phyloP scores from a whole-genome alignment of 371 early-diverging fungal genomes.

The Parasitella parasitica region DNA sequence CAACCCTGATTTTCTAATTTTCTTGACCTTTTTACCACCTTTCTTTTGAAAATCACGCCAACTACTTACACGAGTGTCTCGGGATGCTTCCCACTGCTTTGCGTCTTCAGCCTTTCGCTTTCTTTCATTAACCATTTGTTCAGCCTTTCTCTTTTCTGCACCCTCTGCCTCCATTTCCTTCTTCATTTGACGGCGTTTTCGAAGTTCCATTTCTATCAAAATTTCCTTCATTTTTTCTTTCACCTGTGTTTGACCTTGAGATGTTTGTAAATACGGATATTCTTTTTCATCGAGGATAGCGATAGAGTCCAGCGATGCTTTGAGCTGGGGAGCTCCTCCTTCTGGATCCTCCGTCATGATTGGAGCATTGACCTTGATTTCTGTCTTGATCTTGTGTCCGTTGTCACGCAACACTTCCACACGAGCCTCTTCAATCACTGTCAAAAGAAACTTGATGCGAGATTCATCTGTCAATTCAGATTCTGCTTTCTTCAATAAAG shows the following conservation, averaged over 20 bases:
- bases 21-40: constrained; percentile 57
- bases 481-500: constrained; percentile 83
- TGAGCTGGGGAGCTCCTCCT: constrained; percentile 14
- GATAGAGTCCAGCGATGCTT: constrained; percentile 28
- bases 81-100: constrained; percentile 70
- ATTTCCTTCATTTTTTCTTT: constrained; percentile 60
- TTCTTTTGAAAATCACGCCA: constrained; percentile 71
- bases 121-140: constrained; percentile 50
- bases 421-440: constrained; percentile 70
- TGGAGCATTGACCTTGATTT: constrained; percentile 28
- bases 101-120: constrained; percentile 69
- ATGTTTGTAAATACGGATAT: constrained; percentile 41
- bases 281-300: constrained; percentile 32
- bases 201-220: constrained; percentile 63
- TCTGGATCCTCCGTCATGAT: constrained; percentile 14
- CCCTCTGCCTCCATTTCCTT: constrained; percentile 76
- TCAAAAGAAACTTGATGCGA: constrained; percentile 56
- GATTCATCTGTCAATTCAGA: constrained; percentile 70
- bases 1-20: constrained; percentile 15
- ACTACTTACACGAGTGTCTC: constrained; percentile 69
- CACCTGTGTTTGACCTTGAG: constrained; percentile 42
- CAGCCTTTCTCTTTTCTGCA: constrained; percentile 59
- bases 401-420: constrained; percentile 56
- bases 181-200: constrained; percentile 63
- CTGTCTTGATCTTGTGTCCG: constrained; percentile 43